Evolutionary conservation across 148 eudicot species (phyloP).

Genomic region (Spergularia bocconei): DNA sequence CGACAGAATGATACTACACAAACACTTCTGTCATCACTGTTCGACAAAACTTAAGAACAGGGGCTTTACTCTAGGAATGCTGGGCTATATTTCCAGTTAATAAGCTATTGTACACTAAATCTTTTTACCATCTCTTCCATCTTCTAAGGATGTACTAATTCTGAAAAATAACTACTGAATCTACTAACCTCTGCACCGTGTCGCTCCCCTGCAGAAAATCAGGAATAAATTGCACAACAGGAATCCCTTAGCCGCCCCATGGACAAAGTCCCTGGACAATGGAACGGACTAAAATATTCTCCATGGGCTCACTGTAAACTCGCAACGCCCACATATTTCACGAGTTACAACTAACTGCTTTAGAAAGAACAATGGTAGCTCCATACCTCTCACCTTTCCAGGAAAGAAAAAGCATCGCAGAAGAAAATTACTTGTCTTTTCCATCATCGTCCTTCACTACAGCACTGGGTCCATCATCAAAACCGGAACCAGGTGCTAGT

Average conservation of each 20-base stretch:
- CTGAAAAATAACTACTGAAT: constrained; percentile 16
- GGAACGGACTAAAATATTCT: not conserved
- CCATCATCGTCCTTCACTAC: constrained; percentile 52
- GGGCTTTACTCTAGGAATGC: constrained; percentile 18
- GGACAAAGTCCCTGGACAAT: not conserved
- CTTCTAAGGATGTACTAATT: constrained; percentile 10
- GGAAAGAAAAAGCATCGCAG: not conserved
- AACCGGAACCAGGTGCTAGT: constrained; percentile 81
- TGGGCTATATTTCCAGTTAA: constrained; percentile 8
- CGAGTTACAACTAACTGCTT: constrained; percentile 17
- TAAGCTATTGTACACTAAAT: constrained; percentile 27
- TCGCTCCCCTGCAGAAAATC: constrained; percentile 3
- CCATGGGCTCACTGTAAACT: constrained; percentile 8
- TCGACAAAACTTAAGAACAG: constrained; percentile 24
- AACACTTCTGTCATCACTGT: not conserved
- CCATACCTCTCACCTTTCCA: not conserved
- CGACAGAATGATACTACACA: constrained; percentile 5
- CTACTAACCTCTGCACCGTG: constrained; percentile 21
- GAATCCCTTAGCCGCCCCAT: constrained; percentile 7
- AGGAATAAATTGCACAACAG: constrained; percentile 17
- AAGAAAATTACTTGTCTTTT: constrained; percentile 31
- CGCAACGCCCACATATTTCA: constrained; percentile 2
- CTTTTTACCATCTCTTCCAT: constrained; percentile 16
- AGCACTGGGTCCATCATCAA: constrained; percentile 71
- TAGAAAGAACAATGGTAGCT: constrained; percentile 1